Evolutionary conservation across 2,329 filamentous ascomycete species (phyloP), one percentile per base, ranked within the genome.

Genomic region (Drechslerella stenobrocha): DNA sequence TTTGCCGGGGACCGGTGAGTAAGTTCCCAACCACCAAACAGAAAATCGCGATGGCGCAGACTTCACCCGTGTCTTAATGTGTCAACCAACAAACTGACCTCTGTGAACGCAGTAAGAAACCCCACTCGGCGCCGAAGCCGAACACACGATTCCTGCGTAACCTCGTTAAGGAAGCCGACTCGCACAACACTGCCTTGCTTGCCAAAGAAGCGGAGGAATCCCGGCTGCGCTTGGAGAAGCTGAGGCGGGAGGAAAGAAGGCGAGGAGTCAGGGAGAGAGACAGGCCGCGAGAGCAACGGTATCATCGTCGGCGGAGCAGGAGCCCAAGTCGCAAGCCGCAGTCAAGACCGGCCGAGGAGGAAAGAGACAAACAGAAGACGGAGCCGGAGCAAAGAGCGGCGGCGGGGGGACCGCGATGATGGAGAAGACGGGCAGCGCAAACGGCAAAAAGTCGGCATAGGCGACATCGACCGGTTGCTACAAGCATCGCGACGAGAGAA

Each of bases 131-230:
- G 70, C 89, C 89, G 0, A 96, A 92, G 75, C 91, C 92, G 2
- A 97, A 98, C 74, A 96, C 89, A 0, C 83, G 88, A 30, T 97
- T 97, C 75, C 79, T 98, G 40, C 86, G 86, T 61, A 87, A 93
- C 73, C 88, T 97, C 59, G 89, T 98, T 69, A 87, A 87, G 70
- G 88, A 93, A 71, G 95, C 90, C 6, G 88, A 95, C 73, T 87
- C 78, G 55, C 92, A 98, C 77, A 98, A 98, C 81, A 85, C 88
- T 22, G 88, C 89, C 0, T 80, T 97, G 26, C 83, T 90, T 15
- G 89, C 88, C 0, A 95, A 87, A 74, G 92, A 97, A 76, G 85
- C 86, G 23, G 84, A 87, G 47, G 91, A 97, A 71, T 85, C 90
- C 0, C 81, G 82, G 69, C 84, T 84, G 2, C 84, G 89, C 18